Conservation (phyloP, 441 rosid genomes). For the Raphanus hybrid region DNA sequence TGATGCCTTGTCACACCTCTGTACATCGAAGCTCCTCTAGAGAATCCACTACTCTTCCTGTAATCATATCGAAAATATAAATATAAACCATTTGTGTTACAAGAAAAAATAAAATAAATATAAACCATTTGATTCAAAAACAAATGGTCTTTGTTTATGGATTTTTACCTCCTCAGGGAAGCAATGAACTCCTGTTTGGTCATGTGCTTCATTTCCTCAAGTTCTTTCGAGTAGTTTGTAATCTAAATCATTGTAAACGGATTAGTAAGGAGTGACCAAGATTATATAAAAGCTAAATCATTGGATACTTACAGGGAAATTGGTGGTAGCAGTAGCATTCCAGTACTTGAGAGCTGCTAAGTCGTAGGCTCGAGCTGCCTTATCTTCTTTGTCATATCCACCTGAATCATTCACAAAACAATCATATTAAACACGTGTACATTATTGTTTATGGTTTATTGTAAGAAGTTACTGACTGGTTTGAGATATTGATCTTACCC, state of each 20-base stretch:
- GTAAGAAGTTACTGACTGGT: neutral
- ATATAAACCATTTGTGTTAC: neutral
- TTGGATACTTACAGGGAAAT: slow-evolving; percentile 62
- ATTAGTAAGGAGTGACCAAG: slow-evolving; percentile 1
- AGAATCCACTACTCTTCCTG: slow-evolving; percentile 98
- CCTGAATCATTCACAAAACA: slow-evolving; percentile 49
- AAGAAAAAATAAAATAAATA: neutral
- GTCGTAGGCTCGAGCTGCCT: slow-evolving; percentile 95
- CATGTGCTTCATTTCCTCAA: slow-evolving; percentile 89
- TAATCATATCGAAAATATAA: neutral
- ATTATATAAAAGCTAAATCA: neutral
- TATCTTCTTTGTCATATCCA: slow-evolving; percentile 97
- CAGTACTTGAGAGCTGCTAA: slow-evolving; percentile 94
- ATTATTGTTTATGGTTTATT: neutral
- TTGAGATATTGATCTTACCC: slow-evolving; percentile 34
- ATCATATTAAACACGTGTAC: neutral
- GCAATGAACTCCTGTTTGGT: slow-evolving; percentile 96
- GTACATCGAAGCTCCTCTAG: slow-evolving; percentile 95
- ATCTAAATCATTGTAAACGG: slow-evolving; percentile 46
- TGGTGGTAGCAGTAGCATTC: slow-evolving; percentile 91
- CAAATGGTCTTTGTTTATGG: neutral
- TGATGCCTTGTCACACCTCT: slow-evolving; percentile 98
- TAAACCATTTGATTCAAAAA: neutral
- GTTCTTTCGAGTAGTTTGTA: slow-evolving; percentile 66
- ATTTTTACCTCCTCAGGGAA: slow-evolving; percentile 74